Evolutionary conservation across 768 basidiomycete species (phyloP).

Genomic region (Suillus subluteus): DNA sequence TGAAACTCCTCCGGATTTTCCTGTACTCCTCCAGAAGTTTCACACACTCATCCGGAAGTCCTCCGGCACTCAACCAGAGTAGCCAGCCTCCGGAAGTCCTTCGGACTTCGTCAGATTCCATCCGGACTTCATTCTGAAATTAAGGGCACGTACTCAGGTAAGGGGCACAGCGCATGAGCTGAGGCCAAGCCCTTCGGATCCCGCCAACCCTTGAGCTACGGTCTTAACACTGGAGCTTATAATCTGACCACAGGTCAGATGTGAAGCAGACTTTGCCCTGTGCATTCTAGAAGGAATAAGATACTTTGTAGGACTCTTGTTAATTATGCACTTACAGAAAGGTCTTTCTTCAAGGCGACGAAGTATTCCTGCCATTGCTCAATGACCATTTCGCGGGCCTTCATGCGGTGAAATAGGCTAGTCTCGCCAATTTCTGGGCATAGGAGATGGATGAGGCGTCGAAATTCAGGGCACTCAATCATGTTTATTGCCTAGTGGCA

Average conservation of each 20-base stretch:
- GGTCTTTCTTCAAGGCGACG: conserved; percentile 21
- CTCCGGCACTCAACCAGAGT: no score
- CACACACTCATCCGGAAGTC: no score
- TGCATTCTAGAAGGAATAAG: conserved; percentile 13
- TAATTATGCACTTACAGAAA: conserved; percentile 22
- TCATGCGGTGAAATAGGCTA: conserved; percentile 30
- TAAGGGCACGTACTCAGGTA: no score
- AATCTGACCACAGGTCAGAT: conserved; percentile 38
- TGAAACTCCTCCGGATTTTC: no score
- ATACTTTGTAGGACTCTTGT: background rate
- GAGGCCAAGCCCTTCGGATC: no score
- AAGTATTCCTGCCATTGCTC: conserved; percentile 26
- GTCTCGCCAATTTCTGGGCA: conserved; percentile 23
- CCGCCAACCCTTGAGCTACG: no score
- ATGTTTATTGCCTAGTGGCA: conserved; percentile 9
- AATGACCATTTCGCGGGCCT: conserved; percentile 23
- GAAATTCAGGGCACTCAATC: conserved; percentile 29
- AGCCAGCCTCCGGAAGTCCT: no score
- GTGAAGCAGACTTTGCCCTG: conserved; percentile 27
- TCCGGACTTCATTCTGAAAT: no score
- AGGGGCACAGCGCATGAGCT: no score
- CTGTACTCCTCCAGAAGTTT: no score
- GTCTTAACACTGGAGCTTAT: conserved; percentile 24
- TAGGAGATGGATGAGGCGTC: conserved; percentile 25
- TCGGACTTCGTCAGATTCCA: no score